phyloP scores from a whole-genome alignment of 768 basidiomycete genomes.

The Hebeloma cylindrosporum region DNA sequence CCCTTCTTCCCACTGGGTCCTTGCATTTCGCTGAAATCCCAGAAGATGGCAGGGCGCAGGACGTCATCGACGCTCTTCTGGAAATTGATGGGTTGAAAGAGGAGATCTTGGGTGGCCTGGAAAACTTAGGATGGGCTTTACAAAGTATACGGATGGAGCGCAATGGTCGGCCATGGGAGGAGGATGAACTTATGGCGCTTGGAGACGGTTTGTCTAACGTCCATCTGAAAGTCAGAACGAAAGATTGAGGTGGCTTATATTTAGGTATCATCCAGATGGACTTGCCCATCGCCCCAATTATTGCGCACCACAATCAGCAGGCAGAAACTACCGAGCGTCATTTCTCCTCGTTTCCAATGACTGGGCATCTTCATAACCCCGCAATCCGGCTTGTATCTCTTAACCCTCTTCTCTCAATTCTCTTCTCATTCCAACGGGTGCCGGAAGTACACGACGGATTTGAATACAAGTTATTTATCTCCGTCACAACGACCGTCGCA shows the following conservation, averaged over 20 bases:
- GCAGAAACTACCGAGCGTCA: conserved; percentile 41
- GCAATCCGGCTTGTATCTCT: conserved; percentile 70
- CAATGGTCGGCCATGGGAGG: conserved; percentile 66
- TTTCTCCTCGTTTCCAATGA: conserved; percentile 71
- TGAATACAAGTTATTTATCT: conserved; percentile 63
- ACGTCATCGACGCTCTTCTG: conserved; percentile 56
- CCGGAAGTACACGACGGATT: conserved; percentile 80
- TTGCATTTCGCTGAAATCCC: conserved; percentile 62
- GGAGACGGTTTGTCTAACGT: conserved; percentile 51
- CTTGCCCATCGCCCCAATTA: conserved; percentile 50
- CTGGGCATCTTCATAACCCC: conserved; percentile 66
- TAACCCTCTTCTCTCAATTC: conserved; percentile 56
- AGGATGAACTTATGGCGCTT: conserved; percentile 63
- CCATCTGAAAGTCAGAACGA: background rate
- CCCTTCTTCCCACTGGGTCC: conserved; percentile 55
- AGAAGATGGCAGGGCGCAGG: conserved; percentile 53
- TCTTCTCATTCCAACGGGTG: conserved; percentile 60
- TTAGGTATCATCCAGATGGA: conserved; percentile 52
- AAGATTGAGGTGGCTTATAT: background rate
- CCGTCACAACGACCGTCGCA: conserved; percentile 53
- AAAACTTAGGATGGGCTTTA: conserved; percentile 66
- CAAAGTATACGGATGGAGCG: conserved; percentile 61
- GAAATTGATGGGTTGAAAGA: conserved; percentile 46
- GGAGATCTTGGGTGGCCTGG: conserved; percentile 57
- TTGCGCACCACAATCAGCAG: conserved; percentile 40